These are phyloP conservation scores for Malassezia psittaci DNA, from an alignment of 1,284 basidiomycete species.

Conservation along the genomic window DNA sequence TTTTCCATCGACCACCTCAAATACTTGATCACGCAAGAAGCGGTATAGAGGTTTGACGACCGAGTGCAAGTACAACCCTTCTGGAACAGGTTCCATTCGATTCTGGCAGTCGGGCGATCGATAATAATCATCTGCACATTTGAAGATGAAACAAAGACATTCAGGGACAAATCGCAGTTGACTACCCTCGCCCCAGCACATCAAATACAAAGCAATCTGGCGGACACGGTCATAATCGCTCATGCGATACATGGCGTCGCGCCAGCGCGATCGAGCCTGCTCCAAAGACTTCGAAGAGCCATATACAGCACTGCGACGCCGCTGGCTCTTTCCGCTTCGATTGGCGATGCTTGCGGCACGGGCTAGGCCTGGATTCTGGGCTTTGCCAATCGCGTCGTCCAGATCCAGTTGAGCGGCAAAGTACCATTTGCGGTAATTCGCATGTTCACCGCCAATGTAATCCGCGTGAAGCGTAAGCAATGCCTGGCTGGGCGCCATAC, in stretches of 20 bases:
- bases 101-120: conserved; percentile 97
- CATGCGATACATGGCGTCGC: conserved; percentile 98
- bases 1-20: conserved; percentile 90
- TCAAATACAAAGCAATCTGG: conserved; percentile 87
- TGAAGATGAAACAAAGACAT: conserved; percentile 98
- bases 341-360: conserved; percentile 70
- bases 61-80: conserved; percentile 80
- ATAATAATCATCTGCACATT: conserved; percentile 99
- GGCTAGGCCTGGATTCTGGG: conserved; percentile 78
- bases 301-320: conserved; percentile 5
- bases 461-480: conserved; percentile 85
- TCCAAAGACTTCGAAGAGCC: conserved; percentile 65
- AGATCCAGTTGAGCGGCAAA: conserved; percentile 98
- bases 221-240: conserved; percentile 92
- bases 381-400: conserved; percentile 88
- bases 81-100: conserved; percentile 81
- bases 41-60: conserved; percentile 94
- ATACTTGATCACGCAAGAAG: conserved; percentile 94
- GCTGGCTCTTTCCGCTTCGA: conserved; percentile 21
- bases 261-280: conserved; percentile 81
- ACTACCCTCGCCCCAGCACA: conserved; percentile 97
- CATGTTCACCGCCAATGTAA: conserved; percentile 79
- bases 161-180: conserved; percentile 98
- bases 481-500: conserved; percentile 94
- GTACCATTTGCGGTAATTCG: conserved; percentile 64